A percentile compares a stretch with the other conserved stretches of the same genome.
Conservation (phyloP, 2,329 filamentous ascomycete genomes). For the Ascochyta viciae-villosae region DNA sequence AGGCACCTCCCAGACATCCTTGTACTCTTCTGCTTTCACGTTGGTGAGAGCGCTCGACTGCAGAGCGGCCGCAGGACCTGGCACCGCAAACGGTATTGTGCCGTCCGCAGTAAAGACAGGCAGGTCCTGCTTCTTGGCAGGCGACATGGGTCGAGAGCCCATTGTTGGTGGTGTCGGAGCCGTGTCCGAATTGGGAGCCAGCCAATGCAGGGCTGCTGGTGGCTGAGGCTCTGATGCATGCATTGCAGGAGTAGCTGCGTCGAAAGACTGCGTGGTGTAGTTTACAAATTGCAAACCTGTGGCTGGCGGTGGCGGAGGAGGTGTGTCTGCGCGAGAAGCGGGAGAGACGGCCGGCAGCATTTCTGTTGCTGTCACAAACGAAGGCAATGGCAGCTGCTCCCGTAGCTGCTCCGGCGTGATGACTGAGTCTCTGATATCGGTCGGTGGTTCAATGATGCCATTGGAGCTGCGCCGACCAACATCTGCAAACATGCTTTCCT, state of each 20-base stretch:
- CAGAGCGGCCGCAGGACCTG: background rate
- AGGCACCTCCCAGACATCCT: constrained; percentile 56
- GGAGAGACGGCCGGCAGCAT: constrained; percentile 30
- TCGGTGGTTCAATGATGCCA: constrained; percentile 37
- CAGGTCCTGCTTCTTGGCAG: constrained; percentile 50
- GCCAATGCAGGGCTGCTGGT: constrained; percentile 39
- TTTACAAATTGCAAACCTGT: constrained; percentile 44
- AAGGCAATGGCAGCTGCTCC: constrained; percentile 44
- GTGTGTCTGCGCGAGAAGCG: constrained; percentile 47
- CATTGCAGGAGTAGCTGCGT: constrained; percentile 1
- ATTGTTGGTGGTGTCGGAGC: constrained; percentile 10
- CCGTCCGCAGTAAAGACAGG: constrained; percentile 57
- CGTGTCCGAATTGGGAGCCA: constrained; percentile 38
- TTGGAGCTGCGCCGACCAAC: constrained; percentile 27
- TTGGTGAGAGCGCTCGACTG: background rate
- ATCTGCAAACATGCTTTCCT: constrained; percentile 1
- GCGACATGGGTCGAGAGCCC: constrained; percentile 32
- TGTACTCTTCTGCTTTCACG: constrained; percentile 16
- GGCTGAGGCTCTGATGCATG: constrained; percentile 21
- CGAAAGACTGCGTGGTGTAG: constrained; percentile 35
- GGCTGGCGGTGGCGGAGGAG: constrained; percentile 46
- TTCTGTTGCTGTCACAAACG: constrained; percentile 36
- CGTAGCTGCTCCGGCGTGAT: constrained; percentile 46
- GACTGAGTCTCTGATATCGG: constrained; percentile 38
- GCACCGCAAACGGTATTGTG: constrained; percentile 43